Percentiles rank a stretch among this genome's conserved stretches.
These are phyloP conservation scores for Xerocomus spinulosus DNA, from an alignment of 768 basidiomycete genomes.

Conservation along the genomic window DNA sequence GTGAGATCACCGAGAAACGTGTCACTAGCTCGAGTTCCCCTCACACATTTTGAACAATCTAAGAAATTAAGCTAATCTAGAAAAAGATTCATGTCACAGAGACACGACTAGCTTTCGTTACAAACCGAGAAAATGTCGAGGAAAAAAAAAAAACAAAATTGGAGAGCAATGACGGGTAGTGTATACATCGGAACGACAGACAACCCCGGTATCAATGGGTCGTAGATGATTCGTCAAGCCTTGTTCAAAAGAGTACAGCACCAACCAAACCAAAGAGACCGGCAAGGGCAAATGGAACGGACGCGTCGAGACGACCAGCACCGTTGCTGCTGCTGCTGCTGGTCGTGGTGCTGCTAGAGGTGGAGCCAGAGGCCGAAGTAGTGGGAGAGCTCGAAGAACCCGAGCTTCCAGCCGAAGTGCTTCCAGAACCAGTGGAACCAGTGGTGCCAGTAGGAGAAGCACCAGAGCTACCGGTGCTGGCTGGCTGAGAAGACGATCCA, in stretches of 20 bases:
- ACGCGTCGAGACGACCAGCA: conserved; percentile 27
- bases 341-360: conserved; percentile 17
- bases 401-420: not conserved
- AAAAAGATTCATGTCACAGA: not conserved
- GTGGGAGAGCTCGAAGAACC: conserved; percentile 7
- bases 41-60: not conserved
- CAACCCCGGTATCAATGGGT: conserved; percentile 4
- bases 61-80: not conserved
- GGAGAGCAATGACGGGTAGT: conserved; percentile 10
- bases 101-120: not conserved
- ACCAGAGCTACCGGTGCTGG: conserved; percentile 3
- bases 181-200: conserved; percentile 15
- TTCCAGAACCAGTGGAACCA: conserved; percentile 1
- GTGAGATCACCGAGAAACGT: no score
- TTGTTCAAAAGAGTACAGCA: conserved; percentile 41
- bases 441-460: conserved; percentile 1
- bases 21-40: no score
- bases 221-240: not conserved
- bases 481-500: conserved; percentile 10
- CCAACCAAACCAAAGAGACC: conserved; percentile 50
- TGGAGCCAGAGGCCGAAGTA: conserved; percentile 19
- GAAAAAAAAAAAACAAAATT: not conserved
- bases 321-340: conserved; percentile 27
- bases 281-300: conserved; percentile 41
- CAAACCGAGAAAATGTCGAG: not conserved